Conservation (phyloP, 176 grass and related monocot genomes). For the Cenchrus americanus region DNA sequence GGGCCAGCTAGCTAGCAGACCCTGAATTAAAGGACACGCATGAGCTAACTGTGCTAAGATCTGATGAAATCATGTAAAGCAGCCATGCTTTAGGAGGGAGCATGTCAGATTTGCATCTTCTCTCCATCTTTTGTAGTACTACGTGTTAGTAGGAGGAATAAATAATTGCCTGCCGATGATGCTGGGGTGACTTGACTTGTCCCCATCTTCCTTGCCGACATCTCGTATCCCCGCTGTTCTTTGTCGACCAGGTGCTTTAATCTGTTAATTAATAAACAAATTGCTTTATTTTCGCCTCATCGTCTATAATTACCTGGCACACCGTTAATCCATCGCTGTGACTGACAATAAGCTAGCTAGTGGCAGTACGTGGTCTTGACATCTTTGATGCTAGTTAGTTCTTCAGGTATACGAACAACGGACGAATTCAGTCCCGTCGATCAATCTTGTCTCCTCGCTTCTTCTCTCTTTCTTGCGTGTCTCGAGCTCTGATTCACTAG, state of each 20-base stretch:
- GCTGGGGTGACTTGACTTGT: constrained; percentile 33
- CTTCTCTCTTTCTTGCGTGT: constrained; percentile 1
- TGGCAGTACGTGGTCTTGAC: background rate
- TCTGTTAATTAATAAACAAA: background rate
- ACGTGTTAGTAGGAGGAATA: background rate
- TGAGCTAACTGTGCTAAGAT: constrained; percentile 26
- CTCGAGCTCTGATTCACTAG: background rate
- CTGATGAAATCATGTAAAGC: constrained; percentile 24
- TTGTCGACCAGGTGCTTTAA: constrained; percentile 17
- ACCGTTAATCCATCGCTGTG: background rate
- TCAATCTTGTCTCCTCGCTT: background rate
- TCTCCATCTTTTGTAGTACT: background rate
- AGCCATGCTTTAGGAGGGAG: background rate
- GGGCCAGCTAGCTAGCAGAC: background rate
- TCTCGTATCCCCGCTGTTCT: constrained; percentile 14
- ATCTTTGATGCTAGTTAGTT: background rate
- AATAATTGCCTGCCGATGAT: constrained; percentile 38
- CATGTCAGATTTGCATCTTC: constrained; percentile 4
- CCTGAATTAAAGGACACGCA: background rate
- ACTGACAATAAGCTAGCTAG: background rate
- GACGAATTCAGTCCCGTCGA: background rate
- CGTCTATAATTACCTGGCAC: background rate
- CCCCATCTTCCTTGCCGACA: constrained; percentile 46
- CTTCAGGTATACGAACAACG: background rate
- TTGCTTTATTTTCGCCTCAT: background rate